Base-by-base conservation (phyloP, 2,329 filamentous ascomycete species). In the Drechslerella stenobrocha region DNA sequence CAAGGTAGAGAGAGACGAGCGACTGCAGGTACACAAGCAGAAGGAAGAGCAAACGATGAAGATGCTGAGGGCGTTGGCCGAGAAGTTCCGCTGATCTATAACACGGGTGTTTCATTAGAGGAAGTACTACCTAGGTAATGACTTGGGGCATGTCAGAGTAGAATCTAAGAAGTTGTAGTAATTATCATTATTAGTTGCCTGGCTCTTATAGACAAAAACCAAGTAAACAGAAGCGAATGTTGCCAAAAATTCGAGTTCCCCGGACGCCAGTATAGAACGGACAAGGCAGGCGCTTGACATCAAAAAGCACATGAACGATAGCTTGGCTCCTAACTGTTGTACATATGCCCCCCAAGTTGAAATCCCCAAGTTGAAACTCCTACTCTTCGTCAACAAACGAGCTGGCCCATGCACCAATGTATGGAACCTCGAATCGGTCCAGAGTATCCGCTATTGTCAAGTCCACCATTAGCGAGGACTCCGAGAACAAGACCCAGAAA, bases 311-410 rank as follows among this genome's bases (percentile, higher is more conserved):
- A 30, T 30, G 28, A 11, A 30, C 5, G 28, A 30, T 30, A 30
- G 28, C 28, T 30, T 5, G 28, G 5, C 11, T 30, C 28, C 28
- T 30, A 5, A 5, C 11, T 30, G 28, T 30, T 42, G 37, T 42
- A 42, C 13, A 42, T 15, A 42, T 5, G 4, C 37, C 13, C 13
- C 18, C 18, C 5, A 42, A 42, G 18, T 5, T 42, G 15, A 6
- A 20, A 42, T 30, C 5, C n/a, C n/a, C n/a, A n/a, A 11, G 28
- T 37, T n/a, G 28, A 18, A 47, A 7, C 20, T n/a, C 30, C 77
- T 74, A 87, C 76, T 96, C 93, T 75, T 96, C 89, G 74, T 96
- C 92, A 60, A 97, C 81, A 74, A 96, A 92, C 23, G 87, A 87
- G 77, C 87, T 95, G 42, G 93, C 93, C 72, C 96, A 79, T 40